phyloP scores from a whole-genome alignment of 2,329 filamentous ascomycete species.

The Cladosporium sphaerospermum region DNA sequence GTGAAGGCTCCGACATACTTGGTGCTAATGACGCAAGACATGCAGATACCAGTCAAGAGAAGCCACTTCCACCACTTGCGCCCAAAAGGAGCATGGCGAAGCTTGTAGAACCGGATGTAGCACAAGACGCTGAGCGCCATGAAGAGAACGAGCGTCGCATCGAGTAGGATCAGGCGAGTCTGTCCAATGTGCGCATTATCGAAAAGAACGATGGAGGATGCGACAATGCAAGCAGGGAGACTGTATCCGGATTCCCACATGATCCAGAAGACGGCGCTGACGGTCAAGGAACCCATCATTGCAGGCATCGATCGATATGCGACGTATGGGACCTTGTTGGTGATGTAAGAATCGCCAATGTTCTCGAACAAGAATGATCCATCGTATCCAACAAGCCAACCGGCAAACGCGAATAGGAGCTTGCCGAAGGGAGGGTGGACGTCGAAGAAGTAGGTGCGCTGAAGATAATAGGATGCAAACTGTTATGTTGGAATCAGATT shows the following conservation, averaged over 20 bases:
- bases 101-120: constrained; percentile 98
- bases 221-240: constrained; percentile 81
- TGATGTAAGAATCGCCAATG: constrained; percentile 96
- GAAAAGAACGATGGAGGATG: constrained; percentile 79
- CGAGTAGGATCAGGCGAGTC: constrained; percentile 87
- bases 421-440: constrained; percentile 98
- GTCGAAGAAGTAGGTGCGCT: constrained; percentile 99
- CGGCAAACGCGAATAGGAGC: constrained; percentile 92
- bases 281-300: constrained; percentile 82
- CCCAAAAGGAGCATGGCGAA: constrained; percentile 79
- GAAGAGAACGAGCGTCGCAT: constrained; percentile 87
- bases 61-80: constrained; percentile 99
- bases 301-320: constrained; percentile 92
- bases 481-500: constrained; percentile 16
- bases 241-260: constrained; percentile 99
- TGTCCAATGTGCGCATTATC: constrained; percentile 98
- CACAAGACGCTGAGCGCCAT: constrained; percentile 92
- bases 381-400: constrained; percentile 96
- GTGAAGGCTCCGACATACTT: constrained; percentile 97
- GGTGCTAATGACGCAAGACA: constrained; percentile 96
- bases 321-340: constrained; percentile 95
- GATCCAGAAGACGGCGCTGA: constrained; percentile 89
- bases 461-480: constrained; percentile 69
- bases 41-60: constrained; percentile 82
- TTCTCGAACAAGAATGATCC: constrained; percentile 98